Base-by-base conservation (phyloP, 495 filamentous ascomycete genomes). In the Aspergillus cristatus region DNA sequence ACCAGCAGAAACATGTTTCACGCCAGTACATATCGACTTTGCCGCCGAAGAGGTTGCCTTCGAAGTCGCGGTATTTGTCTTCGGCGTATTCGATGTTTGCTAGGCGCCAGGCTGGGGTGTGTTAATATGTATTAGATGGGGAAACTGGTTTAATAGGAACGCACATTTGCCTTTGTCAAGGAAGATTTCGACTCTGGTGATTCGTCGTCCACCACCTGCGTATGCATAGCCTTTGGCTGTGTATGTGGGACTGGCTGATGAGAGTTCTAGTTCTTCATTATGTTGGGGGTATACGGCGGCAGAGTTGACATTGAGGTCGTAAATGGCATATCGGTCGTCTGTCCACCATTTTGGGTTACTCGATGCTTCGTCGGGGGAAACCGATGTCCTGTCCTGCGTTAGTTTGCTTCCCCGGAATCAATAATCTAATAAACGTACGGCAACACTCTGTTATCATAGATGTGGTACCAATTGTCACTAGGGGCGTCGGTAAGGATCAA, bases 401-500 rank as follows among this genome's bases (percentile, higher is more conserved):
- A 48, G 41, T n/a, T 37, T 5, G 20, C 6, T 3, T 14, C 36
- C 25, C 17, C 26, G 5, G 25, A 34, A 32, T 10, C 0, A 16
- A 7, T 7, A n/a, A 32, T 4, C 0, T 12, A 41, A 47, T 39
- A 25, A 30, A 58, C 65, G 45, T 33, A 69, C 65, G 90, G 90
- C 32, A 97, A 59, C 7, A 96, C 89, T 32, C 90, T 67, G 46
- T 97, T 97, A 51, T 97, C 90, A 51, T 93, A 86, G 38, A 93
- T 86, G 56, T 97, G 90, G 47, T 96, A 97, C 88, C 89, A 95
- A 47, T 94, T 95, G 35, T 90, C 82, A 51, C 86, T 94, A 0
- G 90, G 90, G 3, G 60, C 57, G 5, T 76, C 72, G 0, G 87
- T 91, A 33, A 96, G 50, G 20, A 89, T 82, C 35, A 97, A 71